Percentiles rank a stretch among this genome's conserved stretches.
These are phyloP conservation scores for Cladophialophora chaetospira DNA, from an alignment of 2,329 filamentous ascomycete species.

Conservation along the genomic window DNA sequence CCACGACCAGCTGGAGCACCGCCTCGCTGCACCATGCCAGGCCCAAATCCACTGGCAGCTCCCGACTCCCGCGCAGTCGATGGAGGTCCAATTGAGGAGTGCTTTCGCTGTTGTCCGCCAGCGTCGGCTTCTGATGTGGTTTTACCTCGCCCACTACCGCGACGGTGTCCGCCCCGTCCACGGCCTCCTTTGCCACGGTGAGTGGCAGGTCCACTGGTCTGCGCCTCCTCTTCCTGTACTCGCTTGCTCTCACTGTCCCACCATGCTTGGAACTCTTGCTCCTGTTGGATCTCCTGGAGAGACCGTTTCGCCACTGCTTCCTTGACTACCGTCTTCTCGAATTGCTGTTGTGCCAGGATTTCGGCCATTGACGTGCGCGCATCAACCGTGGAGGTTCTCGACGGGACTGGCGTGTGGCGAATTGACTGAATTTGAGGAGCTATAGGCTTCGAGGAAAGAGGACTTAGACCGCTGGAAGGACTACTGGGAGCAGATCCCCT, in stretches of 20 bases:
- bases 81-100: background rate
- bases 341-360: conserved; percentile 83
- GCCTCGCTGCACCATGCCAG: conserved; percentile 8
- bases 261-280: conserved; percentile 96
- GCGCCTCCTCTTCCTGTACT: conserved; percentile 64
- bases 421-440: conserved; percentile 47
- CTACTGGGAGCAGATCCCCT: conserved; percentile 12
- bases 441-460: conserved; percentile 35
- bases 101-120: background rate
- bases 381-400: conserved; percentile 33
- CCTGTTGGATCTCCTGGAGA: conserved; percentile 90
- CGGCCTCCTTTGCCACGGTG: conserved; percentile 43
- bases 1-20: conserved; percentile 12
- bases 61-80: background rate
- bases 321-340: conserved; percentile 77
- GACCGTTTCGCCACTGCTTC: conserved; percentile 83
- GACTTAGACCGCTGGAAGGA: conserved; percentile 33
- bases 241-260: conserved; percentile 84
- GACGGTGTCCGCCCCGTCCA: conserved; percentile 34
- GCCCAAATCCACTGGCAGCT: conserved; percentile 11
- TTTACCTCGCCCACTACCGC: conserved; percentile 31
- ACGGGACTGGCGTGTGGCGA: conserved; percentile 44
- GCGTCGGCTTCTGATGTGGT: conserved; percentile 6
- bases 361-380: conserved; percentile 69
- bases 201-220: conserved; percentile 23